phyloP scores from a whole-genome alignment of 1,284 basidiomycete genomes.

The Fistulina hepatica region DNA sequence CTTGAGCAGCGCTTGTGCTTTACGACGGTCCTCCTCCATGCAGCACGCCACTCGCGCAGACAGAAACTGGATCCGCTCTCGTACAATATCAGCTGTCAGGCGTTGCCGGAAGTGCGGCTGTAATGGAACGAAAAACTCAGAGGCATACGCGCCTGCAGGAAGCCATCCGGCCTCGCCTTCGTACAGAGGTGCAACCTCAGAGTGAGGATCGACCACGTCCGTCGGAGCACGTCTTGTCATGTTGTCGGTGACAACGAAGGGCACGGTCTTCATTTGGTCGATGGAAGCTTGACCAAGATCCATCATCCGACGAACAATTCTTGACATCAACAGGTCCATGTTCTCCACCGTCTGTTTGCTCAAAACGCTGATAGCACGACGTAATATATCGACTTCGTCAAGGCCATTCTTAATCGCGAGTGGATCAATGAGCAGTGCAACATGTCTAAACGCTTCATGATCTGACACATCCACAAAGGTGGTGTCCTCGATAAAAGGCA shows the following conservation, averaged over 20 bases:
- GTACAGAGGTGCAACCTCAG: conserved; percentile 9
- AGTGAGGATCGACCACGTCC: conserved; percentile 11
- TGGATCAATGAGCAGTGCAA: conserved; percentile 6
- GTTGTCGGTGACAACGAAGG: conserved; percentile 11
- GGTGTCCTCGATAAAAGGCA: conserved; percentile 5
- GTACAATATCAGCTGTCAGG: conserved; percentile 6
- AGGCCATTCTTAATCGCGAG: conserved; percentile 2
- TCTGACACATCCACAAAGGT: conserved; percentile 12
- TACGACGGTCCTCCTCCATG: too few species aligned
- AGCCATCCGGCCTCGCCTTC: conserved; percentile 8
- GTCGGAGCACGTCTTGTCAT: conserved; percentile 4
- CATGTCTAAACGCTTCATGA: conserved; percentile 4
- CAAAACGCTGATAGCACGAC: conserved; percentile 8
- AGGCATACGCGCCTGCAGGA: conserved; percentile 3
- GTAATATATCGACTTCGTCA: conserved; percentile 11
- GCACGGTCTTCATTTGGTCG: conserved; percentile 6
- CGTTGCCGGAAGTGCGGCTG: conserved; percentile 5
- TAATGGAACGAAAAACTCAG: neutral
- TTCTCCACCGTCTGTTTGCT: conserved; percentile 4
- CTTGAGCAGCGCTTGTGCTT: too few species aligned
- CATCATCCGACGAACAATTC: conserved; percentile 10
- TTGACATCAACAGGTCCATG: conserved; percentile 9
- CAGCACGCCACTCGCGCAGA: too few species aligned
- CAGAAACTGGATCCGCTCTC: conserved; percentile 10
- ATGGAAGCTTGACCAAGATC: conserved; percentile 4